phyloP scores from a whole-genome alignment of 1,139 yeast genomes.

The Lodderomyces theae region DNA sequence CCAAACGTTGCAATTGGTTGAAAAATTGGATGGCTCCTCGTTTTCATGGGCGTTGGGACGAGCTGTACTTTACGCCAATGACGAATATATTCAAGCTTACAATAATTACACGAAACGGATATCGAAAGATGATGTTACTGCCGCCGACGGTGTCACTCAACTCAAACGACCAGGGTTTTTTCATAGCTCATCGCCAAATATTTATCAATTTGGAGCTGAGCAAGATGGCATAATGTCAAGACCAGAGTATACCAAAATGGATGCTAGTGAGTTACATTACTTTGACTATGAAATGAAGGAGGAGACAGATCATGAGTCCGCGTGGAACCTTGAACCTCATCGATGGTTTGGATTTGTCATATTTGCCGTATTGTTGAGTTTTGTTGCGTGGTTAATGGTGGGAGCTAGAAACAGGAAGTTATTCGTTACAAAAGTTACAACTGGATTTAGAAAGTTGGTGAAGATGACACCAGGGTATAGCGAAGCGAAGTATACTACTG shows the following conservation, averaged over 20 bases:
- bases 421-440: constrained; percentile 14
- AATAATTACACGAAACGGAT: constrained; percentile 22
- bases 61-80: constrained; percentile 62
- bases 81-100: constrained; percentile 41
- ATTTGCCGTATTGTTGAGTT: constrained; percentile 39
- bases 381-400: constrained; percentile 46
- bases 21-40: constrained; percentile 59
- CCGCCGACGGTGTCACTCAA: too few relatives aligned
- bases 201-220: constrained; percentile 55
- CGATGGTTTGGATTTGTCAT: constrained; percentile 56
- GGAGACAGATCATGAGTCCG: constrained; percentile 29
- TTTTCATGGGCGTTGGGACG: constrained; percentile 86
- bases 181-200: constrained; percentile 48
- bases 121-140: constrained; percentile 6
- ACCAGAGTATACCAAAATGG: constrained; percentile 37
- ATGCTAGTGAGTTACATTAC: constrained; percentile 21
- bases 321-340: constrained; percentile 47
- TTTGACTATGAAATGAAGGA: constrained; percentile 32
- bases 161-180: constrained; percentile 42
- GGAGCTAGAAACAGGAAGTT: constrained; percentile 35
- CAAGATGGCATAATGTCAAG: constrained; percentile 41
- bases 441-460: constrained; percentile 7
- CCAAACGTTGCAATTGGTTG: constrained; percentile 59
- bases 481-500: constrained; percentile 10
- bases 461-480: constrained; percentile 11